Conservation (phyloP, 345 rosid genomes). For the rapeseed (Brassica napus) region DNA sequence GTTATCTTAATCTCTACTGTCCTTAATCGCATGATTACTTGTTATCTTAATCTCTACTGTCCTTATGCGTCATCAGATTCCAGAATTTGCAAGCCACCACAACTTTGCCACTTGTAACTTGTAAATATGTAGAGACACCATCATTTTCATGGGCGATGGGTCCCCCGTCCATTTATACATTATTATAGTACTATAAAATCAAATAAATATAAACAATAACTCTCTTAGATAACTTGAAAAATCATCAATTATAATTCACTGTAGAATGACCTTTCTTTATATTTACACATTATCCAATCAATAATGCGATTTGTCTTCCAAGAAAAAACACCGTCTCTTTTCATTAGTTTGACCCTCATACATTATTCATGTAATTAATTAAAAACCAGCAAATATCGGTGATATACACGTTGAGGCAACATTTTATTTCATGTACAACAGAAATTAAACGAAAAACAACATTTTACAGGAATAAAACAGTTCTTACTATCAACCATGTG, state of each 20-base stretch:
- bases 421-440: background rate
- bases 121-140: conserved; percentile 14
- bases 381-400: conserved; percentile 10
- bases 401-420: conserved; percentile 6
- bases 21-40: background rate
- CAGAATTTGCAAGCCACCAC: conserved; percentile 2
- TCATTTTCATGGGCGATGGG: conserved; percentile 6
- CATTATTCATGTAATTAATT: background rate
- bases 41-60: conserved; percentile 19
- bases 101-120: conserved; percentile 32
- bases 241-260: conserved; percentile 31
- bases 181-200: background rate
- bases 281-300: conserved; percentile 19
- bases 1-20: conserved; percentile 19
- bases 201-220: background rate
- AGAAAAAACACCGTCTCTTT: conserved; percentile 1
- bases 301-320: conserved; percentile 10
- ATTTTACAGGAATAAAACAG: background rate
- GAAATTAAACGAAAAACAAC: background rate
- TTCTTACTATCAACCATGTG: conserved; percentile 14
- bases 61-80: conserved; percentile 12
- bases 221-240: conserved; percentile 31
- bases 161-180: conserved; percentile 3
- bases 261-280: conserved; percentile 9
- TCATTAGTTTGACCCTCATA: background rate